Conservation (phyloP, 805 yeast genomes). For the Tetrapisispora pingtungensis region DNA sequence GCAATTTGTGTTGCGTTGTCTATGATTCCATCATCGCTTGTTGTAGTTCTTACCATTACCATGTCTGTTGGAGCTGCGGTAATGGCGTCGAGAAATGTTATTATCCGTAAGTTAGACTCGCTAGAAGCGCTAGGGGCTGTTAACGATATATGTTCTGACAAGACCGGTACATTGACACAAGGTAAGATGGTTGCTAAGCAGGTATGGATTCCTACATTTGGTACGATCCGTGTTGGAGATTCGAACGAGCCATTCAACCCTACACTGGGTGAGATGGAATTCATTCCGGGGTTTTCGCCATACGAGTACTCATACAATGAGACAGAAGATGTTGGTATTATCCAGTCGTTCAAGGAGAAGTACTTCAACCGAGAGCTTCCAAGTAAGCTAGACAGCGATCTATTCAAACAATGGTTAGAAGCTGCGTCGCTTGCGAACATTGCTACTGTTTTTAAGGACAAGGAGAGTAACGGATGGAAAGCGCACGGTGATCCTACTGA, state of each 20-base stretch:
- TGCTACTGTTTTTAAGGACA: conserved; percentile 50
- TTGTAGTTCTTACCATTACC: conserved; percentile 94
- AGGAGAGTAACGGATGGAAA: conserved; percentile 45
- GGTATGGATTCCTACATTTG: conserved; percentile 73
- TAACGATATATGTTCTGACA: conserved; percentile 85
- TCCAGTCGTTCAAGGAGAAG: conserved; percentile 16
- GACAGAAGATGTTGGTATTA: conserved; percentile 24
- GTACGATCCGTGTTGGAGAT: conserved; percentile 50
- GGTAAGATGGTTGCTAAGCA: conserved; percentile 85
- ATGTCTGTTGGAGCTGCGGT: conserved; percentile 91
- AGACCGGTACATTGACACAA: conserved; percentile 83
- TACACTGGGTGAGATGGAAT: conserved; percentile 81
- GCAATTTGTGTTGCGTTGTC: conserved; percentile 96
- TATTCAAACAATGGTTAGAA: conserved; percentile 43
- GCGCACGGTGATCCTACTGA: conserved; percentile 89
- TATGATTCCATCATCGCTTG: conserved; percentile 96
- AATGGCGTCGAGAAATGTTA: conserved; percentile 91
- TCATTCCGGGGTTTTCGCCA: conserved; percentile 60
- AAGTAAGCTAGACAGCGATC: conserved; percentile 9
- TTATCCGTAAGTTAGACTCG: conserved; percentile 84
- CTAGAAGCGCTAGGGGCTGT: conserved; percentile 94
- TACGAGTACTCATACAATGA: conserved; percentile 23
- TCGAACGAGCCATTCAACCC: conserved; percentile 81
- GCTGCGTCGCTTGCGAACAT: conserved; percentile 74
- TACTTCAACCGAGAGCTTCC: conserved; percentile 13